Base-by-base conservation (phyloP, 2,329 filamentous ascomycete species). In the Chaetomiaceae sp. region DNA sequence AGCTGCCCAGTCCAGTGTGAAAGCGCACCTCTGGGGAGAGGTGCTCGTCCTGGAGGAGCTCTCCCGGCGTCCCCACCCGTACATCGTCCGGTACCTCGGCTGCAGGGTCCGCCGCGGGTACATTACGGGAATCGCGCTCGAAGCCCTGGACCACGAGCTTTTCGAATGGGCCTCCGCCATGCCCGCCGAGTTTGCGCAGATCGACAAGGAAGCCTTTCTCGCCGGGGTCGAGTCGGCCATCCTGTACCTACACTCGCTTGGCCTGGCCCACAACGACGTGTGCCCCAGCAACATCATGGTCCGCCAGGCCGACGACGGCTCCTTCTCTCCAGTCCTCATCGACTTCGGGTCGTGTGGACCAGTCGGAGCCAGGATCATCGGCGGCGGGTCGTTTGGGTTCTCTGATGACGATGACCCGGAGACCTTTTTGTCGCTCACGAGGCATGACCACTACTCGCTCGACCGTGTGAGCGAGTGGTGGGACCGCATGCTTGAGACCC, bases 41-140 rank as follows among this genome's bases (percentile, higher is more conserved):
- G n/a, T n/a, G n/a, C 26, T 39, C 37, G 17, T n/a, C 17, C 27
- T 30, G 26, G 37, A 39, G 26, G 19, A 30, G 26, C 17, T 39
- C 26, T 39, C 37, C 37, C 29, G 30, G 37, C 29, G 24, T n/a
- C 37, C 37, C 15, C 37, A 39, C 30, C 37, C 37, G 15, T 39
- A 30, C 37, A n/a, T 39, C 11, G 37, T 39, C 17, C 26, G 17
- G 15, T 39, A 39, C 15, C 17, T 29, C 26, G 37, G 37, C 17
- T 39, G 37, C 15, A 19, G 17, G 15, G 37, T 39, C 26, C 37
- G 18, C 37, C 37, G 37, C 15, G 37, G 37, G 10, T 26, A 26
- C 15, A 39, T 39, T 17, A 39, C 37, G 26, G 17, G 6, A 14
- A 30, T 39, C 17, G 24, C 9, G 15, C 6, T 30, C 24, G 37